Conservation (phyloP, 163 green algal genomes). For the Scenedesmus sp. region DNA sequence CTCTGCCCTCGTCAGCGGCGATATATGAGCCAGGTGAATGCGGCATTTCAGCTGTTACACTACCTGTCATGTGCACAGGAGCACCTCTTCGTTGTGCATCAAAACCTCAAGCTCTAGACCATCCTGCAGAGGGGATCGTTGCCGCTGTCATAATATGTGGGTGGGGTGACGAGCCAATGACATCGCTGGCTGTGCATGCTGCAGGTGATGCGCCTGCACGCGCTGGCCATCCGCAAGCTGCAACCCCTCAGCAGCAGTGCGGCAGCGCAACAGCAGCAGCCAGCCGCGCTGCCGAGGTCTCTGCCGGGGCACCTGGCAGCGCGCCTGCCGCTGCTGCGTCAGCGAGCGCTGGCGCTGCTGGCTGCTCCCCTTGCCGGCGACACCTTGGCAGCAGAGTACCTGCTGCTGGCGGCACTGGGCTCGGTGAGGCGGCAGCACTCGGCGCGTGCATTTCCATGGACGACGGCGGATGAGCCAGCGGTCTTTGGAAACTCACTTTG, state of each 20-base stretch:
- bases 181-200: background rate
- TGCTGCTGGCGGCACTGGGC: conserved; percentile 77
- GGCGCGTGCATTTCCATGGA: too few relatives aligned
- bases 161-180: background rate
- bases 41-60: too few relatives aligned
- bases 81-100: too few relatives aligned
- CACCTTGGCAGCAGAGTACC: conserved; percentile 82
- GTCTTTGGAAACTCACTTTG: too few relatives aligned
- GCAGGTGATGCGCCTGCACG: conserved; percentile 72
- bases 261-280: conserved; percentile 2
- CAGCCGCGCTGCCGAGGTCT: background rate
- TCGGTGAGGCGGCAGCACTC: conserved; percentile 31
- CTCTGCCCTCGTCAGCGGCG: too few relatives aligned
- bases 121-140: too few relatives aligned
- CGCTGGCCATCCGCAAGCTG: conserved; percentile 38
- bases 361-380: conserved; percentile 75
- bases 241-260: background rate
- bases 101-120: too few relatives aligned
- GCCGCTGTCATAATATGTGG: background rate
- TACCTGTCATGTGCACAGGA: background rate
- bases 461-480: too few relatives aligned
- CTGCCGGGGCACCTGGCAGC: conserved; percentile 3
- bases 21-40: too few relatives aligned
- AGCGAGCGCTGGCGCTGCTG: conserved; percentile 59
- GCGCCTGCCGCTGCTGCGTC: conserved; percentile 50